phyloP scores from a whole-genome alignment of 2,329 filamentous ascomycete species.

The Fusarium lateritium region DNA sequence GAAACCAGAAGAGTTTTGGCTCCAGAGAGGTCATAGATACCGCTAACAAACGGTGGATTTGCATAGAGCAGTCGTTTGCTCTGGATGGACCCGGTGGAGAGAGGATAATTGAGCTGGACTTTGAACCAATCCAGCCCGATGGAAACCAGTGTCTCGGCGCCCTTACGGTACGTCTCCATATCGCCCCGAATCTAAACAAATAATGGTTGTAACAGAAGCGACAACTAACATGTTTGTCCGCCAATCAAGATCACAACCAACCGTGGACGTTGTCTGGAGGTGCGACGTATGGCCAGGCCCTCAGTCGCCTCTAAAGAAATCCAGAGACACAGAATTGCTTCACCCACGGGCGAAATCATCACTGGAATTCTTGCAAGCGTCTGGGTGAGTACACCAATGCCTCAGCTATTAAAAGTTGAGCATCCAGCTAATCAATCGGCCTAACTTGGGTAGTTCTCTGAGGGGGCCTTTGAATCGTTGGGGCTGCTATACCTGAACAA shows the following conservation, averaged over 20 bases:
- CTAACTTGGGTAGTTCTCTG: neutral
- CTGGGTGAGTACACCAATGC: neutral
- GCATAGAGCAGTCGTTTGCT: conserved; percentile 7
- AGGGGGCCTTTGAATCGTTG: neutral
- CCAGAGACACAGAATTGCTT: neutral
- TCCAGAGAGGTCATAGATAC: neutral
- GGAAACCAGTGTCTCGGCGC: too few species aligned
- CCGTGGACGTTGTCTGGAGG: neutral
- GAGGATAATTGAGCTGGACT: neutral
- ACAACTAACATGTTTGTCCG: neutral
- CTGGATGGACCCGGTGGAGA: conserved; percentile 20
- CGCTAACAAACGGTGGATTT: neutral
- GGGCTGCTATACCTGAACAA: neutral
- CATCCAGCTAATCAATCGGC: neutral
- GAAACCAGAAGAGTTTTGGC: conserved; percentile 1
- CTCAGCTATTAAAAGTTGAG: rapidly evolving
- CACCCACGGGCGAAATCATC: neutral
- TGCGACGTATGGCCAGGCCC: neutral
- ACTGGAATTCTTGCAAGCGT: conserved; percentile 7
- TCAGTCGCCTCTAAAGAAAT: neutral
- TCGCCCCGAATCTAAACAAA: rapidly evolving
- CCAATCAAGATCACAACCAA: conserved; percentile 3
- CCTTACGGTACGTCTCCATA: neutral
- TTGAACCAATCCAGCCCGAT: rapidly evolving
- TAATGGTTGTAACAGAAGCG: too few species aligned